phyloP scores from a whole-genome alignment of 257 asterid genomes.

The Solanum sejunctum region DNA sequence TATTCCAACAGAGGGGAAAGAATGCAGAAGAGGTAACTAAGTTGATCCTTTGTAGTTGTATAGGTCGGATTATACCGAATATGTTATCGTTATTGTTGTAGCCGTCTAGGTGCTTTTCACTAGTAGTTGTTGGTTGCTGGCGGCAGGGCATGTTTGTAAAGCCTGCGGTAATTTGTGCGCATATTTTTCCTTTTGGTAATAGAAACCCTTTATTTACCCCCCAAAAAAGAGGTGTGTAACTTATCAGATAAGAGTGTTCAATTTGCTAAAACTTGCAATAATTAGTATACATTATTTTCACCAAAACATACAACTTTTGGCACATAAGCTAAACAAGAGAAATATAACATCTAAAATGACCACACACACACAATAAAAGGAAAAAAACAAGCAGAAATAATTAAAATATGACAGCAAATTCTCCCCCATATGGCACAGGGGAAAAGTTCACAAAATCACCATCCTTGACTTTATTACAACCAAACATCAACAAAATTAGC shows the following conservation, averaged over 20 bases:
- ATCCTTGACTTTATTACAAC: slow-evolving; percentile 1
- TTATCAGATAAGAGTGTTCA: neutral
- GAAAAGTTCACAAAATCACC: neutral
- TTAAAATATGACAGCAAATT: neutral
- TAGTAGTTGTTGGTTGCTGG: no score
- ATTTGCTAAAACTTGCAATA: neutral
- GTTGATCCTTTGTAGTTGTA: no score
- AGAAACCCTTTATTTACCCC: no score
- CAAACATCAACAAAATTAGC: neutral
- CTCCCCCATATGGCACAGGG: neutral
- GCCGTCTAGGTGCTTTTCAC: no score
- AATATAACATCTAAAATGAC: neutral
- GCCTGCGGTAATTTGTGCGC: no score
- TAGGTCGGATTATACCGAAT: no score
- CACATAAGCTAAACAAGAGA: neutral
- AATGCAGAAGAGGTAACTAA: no score
- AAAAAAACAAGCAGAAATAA: neutral
- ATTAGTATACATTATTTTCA: neutral
- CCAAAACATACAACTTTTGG: neutral
- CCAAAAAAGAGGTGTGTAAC: neutral
- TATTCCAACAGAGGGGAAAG: no score
- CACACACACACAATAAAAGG: neutral
- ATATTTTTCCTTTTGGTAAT: no score
- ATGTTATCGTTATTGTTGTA: no score
- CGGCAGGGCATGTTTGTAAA: no score